Conservation (phyloP, 1,284 basidiomycete genomes). For the Microbotryum violaceum region DNA sequence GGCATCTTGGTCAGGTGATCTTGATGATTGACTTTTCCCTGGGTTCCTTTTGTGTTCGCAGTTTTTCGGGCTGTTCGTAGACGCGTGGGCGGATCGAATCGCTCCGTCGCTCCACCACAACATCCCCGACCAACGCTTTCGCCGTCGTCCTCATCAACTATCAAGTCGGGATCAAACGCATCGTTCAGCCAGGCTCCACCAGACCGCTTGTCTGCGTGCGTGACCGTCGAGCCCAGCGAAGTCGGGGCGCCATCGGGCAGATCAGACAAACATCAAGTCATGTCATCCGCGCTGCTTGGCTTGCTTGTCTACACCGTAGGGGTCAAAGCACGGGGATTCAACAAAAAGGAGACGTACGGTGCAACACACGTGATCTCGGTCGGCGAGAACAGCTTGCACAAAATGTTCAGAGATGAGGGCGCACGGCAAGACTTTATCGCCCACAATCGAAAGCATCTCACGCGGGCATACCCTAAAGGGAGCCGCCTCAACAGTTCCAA, state of each 20-base stretch:
- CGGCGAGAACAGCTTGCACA: conserved; percentile 67
- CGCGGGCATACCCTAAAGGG: conserved; percentile 84
- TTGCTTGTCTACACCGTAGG: conserved; percentile 92
- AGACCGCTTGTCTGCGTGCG: background rate
- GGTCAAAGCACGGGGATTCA: conserved; percentile 67
- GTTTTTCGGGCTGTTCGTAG: conserved; percentile 8
- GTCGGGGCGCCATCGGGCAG: too few relatives aligned
- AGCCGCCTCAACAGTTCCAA: conserved; percentile 75
- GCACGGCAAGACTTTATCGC: conserved; percentile 69
- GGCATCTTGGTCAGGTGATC: background rate
- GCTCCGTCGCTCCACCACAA: background rate
- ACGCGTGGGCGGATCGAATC: background rate
- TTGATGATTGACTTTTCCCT: background rate
- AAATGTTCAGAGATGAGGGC: conserved; percentile 43
- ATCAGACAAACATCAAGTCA: conserved; percentile 38
- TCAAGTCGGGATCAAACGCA: background rate
- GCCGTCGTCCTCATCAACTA: background rate
- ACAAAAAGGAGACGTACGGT: conserved; percentile 79
- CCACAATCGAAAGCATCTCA: conserved; percentile 77
- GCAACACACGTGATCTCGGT: conserved; percentile 87
- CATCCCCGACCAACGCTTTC: background rate
- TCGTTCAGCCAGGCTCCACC: conserved; percentile 7
- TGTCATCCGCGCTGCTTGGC: conserved; percentile 64
- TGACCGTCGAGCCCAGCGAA: background rate
- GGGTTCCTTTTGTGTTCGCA: background rate